phyloP scores from a whole-genome alignment of 768 basidiomycete species.

The Cubamyces sp. region DNA sequence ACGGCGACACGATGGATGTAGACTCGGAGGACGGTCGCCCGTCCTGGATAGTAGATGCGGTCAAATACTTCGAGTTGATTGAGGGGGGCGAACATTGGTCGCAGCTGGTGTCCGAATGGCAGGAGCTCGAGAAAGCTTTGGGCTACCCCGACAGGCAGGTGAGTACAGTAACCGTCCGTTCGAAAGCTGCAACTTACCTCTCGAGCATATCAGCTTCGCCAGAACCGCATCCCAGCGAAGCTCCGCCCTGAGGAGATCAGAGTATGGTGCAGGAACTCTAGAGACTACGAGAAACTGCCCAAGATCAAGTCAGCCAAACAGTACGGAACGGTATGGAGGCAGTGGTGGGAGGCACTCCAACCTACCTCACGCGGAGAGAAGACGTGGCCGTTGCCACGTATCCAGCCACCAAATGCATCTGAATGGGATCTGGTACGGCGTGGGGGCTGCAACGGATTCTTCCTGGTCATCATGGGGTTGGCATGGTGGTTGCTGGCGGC shows the following conservation, averaged over 20 bases:
- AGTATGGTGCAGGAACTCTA: not conserved
- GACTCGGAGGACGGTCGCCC: no score
- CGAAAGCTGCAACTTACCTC: no score
- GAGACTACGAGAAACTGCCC: not conserved
- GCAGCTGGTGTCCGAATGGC: not conserved
- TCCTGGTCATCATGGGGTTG: not conserved
- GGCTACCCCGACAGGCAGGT: no score
- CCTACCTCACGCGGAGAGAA: not conserved
- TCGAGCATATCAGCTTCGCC: no score
- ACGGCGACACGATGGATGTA: no score
- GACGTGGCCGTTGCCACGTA: not conserved
- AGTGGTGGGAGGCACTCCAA: not conserved
- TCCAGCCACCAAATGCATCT: not conserved
- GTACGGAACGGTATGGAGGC: not conserved
- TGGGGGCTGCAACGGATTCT: slow-evolving; percentile 2
- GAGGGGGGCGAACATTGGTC: not conserved
- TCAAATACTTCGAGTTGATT: not conserved
- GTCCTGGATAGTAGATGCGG: not conserved
- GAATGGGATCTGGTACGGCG: not conserved
- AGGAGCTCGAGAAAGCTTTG: not conserved
- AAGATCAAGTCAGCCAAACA: not conserved
- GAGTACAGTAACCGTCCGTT: no score
- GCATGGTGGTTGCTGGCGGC: not conserved
- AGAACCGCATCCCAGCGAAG: not conserved
- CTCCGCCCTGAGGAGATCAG: not conserved